phyloP scores from a whole-genome alignment of 2,329 filamentous ascomycete genomes.

The Xylariaceae sp. region DNA sequence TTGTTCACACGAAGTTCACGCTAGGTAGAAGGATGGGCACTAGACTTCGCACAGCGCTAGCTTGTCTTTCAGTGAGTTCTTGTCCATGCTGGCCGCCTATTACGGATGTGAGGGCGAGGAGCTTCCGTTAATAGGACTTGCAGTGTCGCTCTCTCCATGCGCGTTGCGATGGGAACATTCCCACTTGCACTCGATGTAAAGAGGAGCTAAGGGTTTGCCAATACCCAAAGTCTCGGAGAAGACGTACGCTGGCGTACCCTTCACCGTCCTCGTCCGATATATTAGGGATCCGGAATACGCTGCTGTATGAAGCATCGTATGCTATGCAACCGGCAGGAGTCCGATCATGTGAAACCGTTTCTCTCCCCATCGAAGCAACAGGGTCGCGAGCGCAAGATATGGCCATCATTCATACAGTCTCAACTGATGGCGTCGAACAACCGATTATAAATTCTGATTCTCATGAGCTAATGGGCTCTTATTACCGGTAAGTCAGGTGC shows the following conservation, averaged over 20 bases:
- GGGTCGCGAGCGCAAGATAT: too few species aligned
- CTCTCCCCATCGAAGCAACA: not conserved
- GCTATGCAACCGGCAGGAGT: not conserved
- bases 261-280: not conserved
- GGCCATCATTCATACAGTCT: not conserved
- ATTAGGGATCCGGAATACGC: not conserved
- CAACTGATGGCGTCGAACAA: not conserved
- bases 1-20: not conserved
- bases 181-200: not conserved
- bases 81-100: not conserved
- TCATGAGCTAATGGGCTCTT: not conserved
- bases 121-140: not conserved
- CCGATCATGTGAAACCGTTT: not conserved
- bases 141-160: conserved; percentile 3
- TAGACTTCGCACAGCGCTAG: not conserved
- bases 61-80: not conserved
- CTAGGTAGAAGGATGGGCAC: not conserved
- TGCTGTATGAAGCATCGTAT: not conserved
- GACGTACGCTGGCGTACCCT: not conserved
- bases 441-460: not conserved
- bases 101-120: not conserved
- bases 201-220: not conserved
- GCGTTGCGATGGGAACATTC: not conserved
- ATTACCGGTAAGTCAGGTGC: not conserved
- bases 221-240: not conserved